These are phyloP conservation scores for Kentomonas sorsogonicus DNA, from an alignment of 208 protist genomes.

Conservation along the genomic window DNA sequence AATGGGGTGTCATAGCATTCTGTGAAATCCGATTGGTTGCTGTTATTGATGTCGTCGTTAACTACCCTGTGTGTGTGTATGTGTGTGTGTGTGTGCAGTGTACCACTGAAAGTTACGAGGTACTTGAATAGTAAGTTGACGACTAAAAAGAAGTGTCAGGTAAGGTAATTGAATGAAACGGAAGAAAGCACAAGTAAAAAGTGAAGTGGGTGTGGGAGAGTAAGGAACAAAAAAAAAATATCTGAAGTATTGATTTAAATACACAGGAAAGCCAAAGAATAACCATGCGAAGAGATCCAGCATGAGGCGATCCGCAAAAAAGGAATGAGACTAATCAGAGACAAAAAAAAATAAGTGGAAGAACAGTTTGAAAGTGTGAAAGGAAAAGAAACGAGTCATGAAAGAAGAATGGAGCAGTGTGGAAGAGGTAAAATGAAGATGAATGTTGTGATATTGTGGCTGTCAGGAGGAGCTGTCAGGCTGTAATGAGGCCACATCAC, in stretches of 20 bases:
- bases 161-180: background rate
- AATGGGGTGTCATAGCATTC: background rate
- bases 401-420: background rate
- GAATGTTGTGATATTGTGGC: too few species aligned
- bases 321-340: constrained; percentile 5
- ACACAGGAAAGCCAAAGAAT: background rate
- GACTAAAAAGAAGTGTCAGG: background rate
- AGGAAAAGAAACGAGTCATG: constrained; percentile 4
- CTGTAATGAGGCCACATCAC: too few species aligned
- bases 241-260: background rate
- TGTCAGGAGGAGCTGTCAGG: too few species aligned
- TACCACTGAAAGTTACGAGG: background rate
- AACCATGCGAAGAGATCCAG: too few species aligned
- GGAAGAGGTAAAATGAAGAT: background rate
- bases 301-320: too few species aligned
- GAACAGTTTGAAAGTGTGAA: background rate
- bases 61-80: constrained; percentile 2
- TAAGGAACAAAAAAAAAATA: background rate
- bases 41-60: too few species aligned
- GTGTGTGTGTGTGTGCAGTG: background rate
- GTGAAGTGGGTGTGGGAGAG: background rate
- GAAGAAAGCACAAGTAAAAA: constrained; percentile 1
- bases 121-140: background rate
- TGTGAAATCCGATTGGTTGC: too few species aligned
- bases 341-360: constrained; percentile 7